A percentile compares a stretch with the other conserved stretches of the same genome.
Evolutionary conservation across 1,139 yeast species (phyloP).

Genomic region (Nakaseomyces sp.): DNA sequence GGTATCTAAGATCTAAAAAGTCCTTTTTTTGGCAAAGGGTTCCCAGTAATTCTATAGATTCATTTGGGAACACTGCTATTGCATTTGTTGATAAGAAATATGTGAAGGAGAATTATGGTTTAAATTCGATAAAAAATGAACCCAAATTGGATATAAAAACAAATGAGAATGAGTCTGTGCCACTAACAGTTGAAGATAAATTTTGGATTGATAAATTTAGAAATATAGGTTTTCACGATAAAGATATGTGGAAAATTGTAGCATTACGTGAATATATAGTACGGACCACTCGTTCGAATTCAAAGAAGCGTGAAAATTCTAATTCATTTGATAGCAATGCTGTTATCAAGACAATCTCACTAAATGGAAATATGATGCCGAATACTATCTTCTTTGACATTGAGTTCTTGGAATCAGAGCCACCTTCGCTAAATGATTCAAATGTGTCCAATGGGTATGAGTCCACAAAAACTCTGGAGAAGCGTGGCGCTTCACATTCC

Average conservation of each 20-base stretch:
- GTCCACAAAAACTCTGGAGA: background rate
- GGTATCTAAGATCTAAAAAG: constrained; percentile 63
- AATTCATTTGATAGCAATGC: constrained; percentile 10
- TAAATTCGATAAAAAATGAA: constrained; percentile 20
- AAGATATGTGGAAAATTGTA: constrained; percentile 77
- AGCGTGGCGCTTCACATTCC: constrained; percentile 2
- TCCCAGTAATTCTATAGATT: constrained; percentile 33
- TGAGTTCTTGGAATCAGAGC: constrained; percentile 10
- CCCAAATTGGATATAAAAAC: constrained; percentile 31
- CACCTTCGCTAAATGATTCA: background rate
- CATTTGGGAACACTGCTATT: constrained; percentile 38
- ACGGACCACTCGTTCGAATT: constrained; percentile 39
- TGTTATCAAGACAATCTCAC: constrained; percentile 15
- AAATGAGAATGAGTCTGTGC: constrained; percentile 35
- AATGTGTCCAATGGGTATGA: background rate
- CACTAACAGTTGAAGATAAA: constrained; percentile 51
- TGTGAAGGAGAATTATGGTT: constrained; percentile 24
- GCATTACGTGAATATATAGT: constrained; percentile 58
- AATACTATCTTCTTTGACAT: constrained; percentile 62
- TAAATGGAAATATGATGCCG: constrained; percentile 39
- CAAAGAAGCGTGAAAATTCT: constrained; percentile 9
- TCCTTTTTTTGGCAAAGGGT: constrained; percentile 72
- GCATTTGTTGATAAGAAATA: constrained; percentile 34
- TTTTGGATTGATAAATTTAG: constrained; percentile 64
- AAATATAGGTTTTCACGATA: constrained; percentile 59